phyloP scores from a whole-genome alignment of 208 protist species.

The Leishmania tropica region DNA sequence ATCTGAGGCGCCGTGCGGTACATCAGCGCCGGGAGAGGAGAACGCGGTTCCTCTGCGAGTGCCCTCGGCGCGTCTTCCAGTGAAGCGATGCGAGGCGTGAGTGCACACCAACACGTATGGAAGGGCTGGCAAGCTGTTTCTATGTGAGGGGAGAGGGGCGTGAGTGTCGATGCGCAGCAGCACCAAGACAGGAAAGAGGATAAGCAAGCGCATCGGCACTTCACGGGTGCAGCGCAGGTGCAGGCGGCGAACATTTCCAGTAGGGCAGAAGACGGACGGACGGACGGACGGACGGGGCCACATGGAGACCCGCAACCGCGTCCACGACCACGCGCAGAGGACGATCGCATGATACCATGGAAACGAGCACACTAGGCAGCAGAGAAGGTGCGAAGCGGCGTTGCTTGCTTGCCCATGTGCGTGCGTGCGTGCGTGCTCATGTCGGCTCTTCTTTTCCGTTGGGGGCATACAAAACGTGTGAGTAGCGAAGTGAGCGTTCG shows the following conservation, averaged over 20 bases:
- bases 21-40: conserved; percentile 6
- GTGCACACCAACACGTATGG: not conserved
- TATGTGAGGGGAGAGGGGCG: not conserved
- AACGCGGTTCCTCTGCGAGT: not conserved
- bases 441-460: not conserved
- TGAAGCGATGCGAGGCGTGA: not conserved
- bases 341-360: too few relatives aligned
- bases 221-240: not conserved
- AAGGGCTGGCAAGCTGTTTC: not conserved
- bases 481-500: too few relatives aligned
- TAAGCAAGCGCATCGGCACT: not conserved
- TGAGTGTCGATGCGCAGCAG: not conserved
- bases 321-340: too few relatives aligned
- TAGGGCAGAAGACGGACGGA: not conserved
- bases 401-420: not conserved
- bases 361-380: too few relatives aligned
- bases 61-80: not conserved
- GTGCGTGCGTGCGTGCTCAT: not conserved
- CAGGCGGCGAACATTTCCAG: not conserved
- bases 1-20: conserved; percentile 29
- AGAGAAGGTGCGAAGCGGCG: too few relatives aligned
- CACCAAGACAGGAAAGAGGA: not conserved
- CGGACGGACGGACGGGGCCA: not conserved
- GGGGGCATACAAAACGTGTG: not conserved
- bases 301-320: not conserved